Base-by-base conservation (phyloP, 345 rosid genomes). In the Rhodamnia rubescens region DNA sequence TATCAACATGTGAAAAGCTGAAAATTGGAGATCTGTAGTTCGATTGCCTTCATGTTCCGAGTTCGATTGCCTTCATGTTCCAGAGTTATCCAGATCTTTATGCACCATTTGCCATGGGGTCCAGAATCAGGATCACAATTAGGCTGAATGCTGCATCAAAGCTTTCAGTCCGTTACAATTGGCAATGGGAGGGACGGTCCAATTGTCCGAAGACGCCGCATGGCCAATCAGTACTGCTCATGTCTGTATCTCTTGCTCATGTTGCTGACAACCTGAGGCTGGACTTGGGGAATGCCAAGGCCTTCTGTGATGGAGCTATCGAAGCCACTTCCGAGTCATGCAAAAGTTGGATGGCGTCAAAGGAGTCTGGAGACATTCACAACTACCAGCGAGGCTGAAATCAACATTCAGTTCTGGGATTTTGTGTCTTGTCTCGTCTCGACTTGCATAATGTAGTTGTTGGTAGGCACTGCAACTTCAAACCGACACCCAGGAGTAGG, bases 121-220 rank as follows among this genome's bases (percentile, higher is more conserved):
- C 47, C 53, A 81, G 24, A 49, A 47, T 44, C 29, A 81, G 83
- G 54, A 51, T 81, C 27, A 26, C 81, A 55, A 55, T 22, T 55
- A 21, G 58, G 58, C 58, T 55, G 58, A 32, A 69, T 32, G 78
- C 78, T 32, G 24, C 44, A 69, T 69, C 78, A 32, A 36, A 69
- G 50, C 85, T 85, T 87, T 61, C 88, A 92, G 98, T 96, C 98
- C 85, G 93, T 94, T 69, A 85, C 91, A 26, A 92, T 93, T 87
- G 98, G 98, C 26, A 94, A 95, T 85, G 90, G 94, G 91, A 98
- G 94, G 89, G 3, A 91, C 87, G 94, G 93, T 81, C 90, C 94
- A 64, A 94, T 95, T 11, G 95, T 96, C 47, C 20, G 47, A 69
- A 18, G 24, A 32, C 7, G 21, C 78, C 24, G 16, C 78, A 18